Conservation (phyloP, 2,329 filamentous ascomycete species). For the Stemphylium beticola region DNA sequence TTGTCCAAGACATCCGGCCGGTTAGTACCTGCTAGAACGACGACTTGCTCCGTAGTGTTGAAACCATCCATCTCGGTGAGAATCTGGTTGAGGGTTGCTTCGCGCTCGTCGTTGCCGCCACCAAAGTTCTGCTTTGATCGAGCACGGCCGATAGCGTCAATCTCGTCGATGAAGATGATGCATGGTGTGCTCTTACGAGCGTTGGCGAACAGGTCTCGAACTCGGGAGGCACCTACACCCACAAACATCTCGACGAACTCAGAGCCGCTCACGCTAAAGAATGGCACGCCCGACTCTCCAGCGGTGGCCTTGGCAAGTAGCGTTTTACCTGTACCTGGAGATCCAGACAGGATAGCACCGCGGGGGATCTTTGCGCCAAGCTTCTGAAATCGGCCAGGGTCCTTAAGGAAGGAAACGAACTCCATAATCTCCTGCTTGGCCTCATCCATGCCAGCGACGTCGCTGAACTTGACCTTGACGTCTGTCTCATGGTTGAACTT, state of each 20-base stretch:
- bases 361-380: conserved; percentile 97
- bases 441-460: conserved; percentile 98
- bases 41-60: conserved; percentile 95
- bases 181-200: conserved; percentile 96
- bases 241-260: conserved; percentile 99
- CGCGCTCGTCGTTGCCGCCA: conserved; percentile 95
- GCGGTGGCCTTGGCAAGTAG: conserved; percentile 96
- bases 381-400: conserved; percentile 89
- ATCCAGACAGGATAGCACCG: conserved; percentile 95
- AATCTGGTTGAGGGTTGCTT: conserved; percentile 97
- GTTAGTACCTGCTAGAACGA: conserved; percentile 96
- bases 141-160: conserved; percentile 94
- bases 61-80: conserved; percentile 99
- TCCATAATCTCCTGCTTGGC: conserved; percentile 99
- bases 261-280: conserved; percentile 97
- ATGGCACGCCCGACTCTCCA: conserved; percentile 94
- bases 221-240: conserved; percentile 93
- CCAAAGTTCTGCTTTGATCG: conserved; percentile 82
- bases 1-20: conserved; percentile 93
- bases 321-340: conserved; percentile 97
- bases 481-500: conserved; percentile 97
- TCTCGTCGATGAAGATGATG: conserved; percentile 99
- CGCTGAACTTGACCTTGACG: conserved; percentile 94
- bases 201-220: conserved; percentile 91
- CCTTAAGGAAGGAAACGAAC: conserved; percentile 96